Evolutionary conservation across 2,329 filamentous ascomycete species (phyloP).

Genomic region (Diaporthe sp.): DNA sequence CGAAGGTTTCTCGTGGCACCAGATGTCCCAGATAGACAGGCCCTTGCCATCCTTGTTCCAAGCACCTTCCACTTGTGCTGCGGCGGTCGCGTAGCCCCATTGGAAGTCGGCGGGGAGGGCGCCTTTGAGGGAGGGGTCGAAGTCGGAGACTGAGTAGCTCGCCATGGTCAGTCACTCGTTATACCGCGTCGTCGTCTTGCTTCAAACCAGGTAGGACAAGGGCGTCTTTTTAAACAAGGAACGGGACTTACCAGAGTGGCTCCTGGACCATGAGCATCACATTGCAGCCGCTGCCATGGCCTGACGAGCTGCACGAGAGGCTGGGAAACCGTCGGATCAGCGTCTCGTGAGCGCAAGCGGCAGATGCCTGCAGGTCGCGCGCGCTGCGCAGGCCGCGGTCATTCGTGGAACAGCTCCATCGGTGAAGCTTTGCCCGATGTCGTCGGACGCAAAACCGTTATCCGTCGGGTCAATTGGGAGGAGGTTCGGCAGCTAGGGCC

Average conservation of each 20-base stretch:
- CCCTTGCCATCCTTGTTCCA: conserved; percentile 59
- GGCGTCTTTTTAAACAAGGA: neutral
- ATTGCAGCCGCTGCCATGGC: neutral
- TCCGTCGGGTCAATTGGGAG: conserved; percentile 21
- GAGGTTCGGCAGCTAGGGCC: conserved; percentile 34
- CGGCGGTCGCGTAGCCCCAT: conserved; percentile 59
- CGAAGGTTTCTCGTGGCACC: conserved; percentile 53
- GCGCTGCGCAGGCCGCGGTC: neutral
- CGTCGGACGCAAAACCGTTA: neutral
- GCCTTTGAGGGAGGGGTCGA: conserved; percentile 48
- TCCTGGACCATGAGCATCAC: neutral
- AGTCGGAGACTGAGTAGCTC: conserved; percentile 43
- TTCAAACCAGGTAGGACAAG: no score
- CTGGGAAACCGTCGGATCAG: conserved; percentile 1
- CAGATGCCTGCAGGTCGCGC: neutral
- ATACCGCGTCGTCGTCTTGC: neutral
- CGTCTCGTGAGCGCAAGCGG: neutral
- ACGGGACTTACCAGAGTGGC: neutral
- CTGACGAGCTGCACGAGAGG: neutral
- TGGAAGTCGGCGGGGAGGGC: conserved; percentile 53
- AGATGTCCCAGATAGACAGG: conserved; percentile 57
- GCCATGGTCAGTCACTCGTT: conserved; percentile 20
- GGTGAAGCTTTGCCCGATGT: conserved; percentile 35
- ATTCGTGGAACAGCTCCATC: conserved; percentile 39
- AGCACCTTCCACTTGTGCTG: conserved; percentile 58